These are phyloP conservation scores for Hypoxylon sp. DNA, from an alignment of 2,329 filamentous ascomycete genomes.

Conservation along the genomic window DNA sequence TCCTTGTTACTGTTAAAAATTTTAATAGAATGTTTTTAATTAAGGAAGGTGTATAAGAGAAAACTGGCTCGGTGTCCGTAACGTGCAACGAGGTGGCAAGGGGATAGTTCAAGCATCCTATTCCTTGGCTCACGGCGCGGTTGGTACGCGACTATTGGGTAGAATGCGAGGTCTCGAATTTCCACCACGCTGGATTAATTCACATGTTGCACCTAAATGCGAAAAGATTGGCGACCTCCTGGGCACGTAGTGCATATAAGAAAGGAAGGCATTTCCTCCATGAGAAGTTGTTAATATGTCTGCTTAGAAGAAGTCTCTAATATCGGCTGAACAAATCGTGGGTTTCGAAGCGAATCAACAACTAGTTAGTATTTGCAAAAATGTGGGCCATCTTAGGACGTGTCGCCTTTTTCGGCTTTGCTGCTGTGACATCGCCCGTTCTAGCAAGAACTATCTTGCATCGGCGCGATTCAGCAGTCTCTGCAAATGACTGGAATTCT, in stretches of 20 bases:
- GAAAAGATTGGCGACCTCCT: not conserved
- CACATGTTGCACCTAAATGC: not conserved
- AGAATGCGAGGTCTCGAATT: constrained; percentile 18
- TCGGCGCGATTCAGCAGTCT: constrained; percentile 28
- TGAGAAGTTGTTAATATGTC: not conserved
- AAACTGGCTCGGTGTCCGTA: constrained; percentile 15
- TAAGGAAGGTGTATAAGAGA: constrained; percentile 26
- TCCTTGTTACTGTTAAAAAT: not conserved
- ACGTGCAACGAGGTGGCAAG: constrained; percentile 3
- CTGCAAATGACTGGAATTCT: constrained; percentile 34
- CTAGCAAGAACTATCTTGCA: constrained; percentile 15
- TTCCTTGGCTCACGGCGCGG: constrained; percentile 14
- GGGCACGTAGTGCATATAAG: not conserved
- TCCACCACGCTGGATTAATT: not conserved
- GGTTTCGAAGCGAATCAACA: not conserved
- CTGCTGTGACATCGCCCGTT: constrained; percentile 4
- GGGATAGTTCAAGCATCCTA: constrained; percentile 16
- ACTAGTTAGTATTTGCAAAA: not conserved
- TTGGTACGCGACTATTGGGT: constrained; percentile 23
- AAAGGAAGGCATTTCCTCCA: not conserved
- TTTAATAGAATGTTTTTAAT: not conserved
- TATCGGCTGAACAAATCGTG: too few species aligned
- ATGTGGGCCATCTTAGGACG: constrained; percentile 1
- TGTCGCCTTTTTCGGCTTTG: constrained; percentile 19
- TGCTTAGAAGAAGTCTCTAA: not conserved